phyloP scores from a whole-genome alignment of 768 basidiomycete species.

The Coprinopsis sp. region DNA sequence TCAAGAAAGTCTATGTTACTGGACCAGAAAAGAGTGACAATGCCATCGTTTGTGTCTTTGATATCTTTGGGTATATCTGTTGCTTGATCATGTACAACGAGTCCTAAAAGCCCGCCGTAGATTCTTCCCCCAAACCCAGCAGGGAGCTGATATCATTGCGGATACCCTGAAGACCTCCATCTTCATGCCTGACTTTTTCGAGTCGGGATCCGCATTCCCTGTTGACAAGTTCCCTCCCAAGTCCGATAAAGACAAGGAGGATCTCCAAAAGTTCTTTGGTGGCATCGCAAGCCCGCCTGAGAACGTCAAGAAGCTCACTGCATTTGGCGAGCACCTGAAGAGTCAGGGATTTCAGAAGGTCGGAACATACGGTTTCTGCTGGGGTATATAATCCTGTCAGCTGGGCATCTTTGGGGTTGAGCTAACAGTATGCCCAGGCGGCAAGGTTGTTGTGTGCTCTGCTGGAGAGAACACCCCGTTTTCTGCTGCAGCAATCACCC shows the following conservation, averaged over 20 bases:
- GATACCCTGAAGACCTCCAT: conserved; percentile 47
- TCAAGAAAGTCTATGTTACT: conserved; percentile 48
- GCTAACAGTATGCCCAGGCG: conserved; percentile 27
- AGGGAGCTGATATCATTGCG: conserved; percentile 62
- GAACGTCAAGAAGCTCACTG: conserved; percentile 35
- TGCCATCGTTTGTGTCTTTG: conserved; percentile 54
- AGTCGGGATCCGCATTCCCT: conserved; percentile 46
- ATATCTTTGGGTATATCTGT: conserved; percentile 53
- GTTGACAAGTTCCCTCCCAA: conserved; percentile 49
- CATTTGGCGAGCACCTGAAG: conserved; percentile 39
- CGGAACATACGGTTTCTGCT: conserved; percentile 54
- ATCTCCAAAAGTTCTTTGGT: conserved; percentile 55
- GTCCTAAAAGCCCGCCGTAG: conserved; percentile 18
- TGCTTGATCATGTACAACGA: not conserved
- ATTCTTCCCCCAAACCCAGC: conserved; percentile 59
- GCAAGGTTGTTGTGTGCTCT: conserved; percentile 43
- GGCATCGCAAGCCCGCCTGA: conserved; percentile 41
- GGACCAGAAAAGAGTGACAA: conserved; percentile 44
- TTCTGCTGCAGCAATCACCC: conserved; percentile 45
- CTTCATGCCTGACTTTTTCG: conserved; percentile 67
- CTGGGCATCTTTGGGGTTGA: not conserved
- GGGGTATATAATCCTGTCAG: conserved; percentile 31
- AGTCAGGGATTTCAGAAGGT: conserved; percentile 38
- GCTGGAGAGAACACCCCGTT: conserved; percentile 39
- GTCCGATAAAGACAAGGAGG: conserved; percentile 46